Conservation (phyloP, 1,139 yeast species). For the Sugiyamaella novakii region DNA sequence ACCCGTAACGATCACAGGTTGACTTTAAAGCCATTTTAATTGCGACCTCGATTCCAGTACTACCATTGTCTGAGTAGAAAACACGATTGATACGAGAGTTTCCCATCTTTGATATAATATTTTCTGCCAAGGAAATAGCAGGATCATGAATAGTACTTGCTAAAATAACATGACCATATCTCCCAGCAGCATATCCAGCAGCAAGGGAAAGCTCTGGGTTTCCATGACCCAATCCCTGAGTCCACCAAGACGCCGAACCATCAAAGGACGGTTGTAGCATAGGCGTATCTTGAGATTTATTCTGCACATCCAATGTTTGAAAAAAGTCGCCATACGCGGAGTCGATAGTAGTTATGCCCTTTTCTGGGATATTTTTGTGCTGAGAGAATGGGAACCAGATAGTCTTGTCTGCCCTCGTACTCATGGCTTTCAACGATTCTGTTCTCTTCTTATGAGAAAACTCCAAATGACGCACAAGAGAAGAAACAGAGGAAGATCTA, state of each 20-base stretch:
- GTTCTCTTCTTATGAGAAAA: slow-evolving; percentile 25
- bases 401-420: slow-evolving; percentile 30
- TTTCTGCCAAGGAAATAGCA: slow-evolving; percentile 35
- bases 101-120: slow-evolving; percentile 25
- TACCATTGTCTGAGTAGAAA: slow-evolving; percentile 38
- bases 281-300: not conserved
- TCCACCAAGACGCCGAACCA: slow-evolving; percentile 41
- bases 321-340: slow-evolving; percentile 36
- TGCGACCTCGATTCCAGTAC: slow-evolving; percentile 39
- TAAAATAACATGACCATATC: slow-evolving; percentile 38
- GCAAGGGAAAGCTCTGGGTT: slow-evolving; percentile 33
- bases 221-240: slow-evolving; percentile 39
- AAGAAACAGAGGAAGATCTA: slow-evolving; percentile 18
- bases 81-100: slow-evolving; percentile 33
- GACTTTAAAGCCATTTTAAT: slow-evolving; percentile 38
- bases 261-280: slow-evolving; percentile 30
- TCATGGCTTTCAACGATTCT: slow-evolving; percentile 26
- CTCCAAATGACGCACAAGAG: slow-evolving; percentile 23
- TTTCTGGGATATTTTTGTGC: slow-evolving; percentile 29
- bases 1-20: slow-evolving; percentile 30
- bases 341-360: slow-evolving; percentile 34
- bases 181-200: slow-evolving; percentile 38
- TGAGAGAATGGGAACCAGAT: slow-evolving; percentile 40
- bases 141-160: slow-evolving; percentile 37
- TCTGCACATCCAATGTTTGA: slow-evolving; percentile 22